Conservation (phyloP, 768 basidiomycete genomes). For the Podaxis rugospora region DNA sequence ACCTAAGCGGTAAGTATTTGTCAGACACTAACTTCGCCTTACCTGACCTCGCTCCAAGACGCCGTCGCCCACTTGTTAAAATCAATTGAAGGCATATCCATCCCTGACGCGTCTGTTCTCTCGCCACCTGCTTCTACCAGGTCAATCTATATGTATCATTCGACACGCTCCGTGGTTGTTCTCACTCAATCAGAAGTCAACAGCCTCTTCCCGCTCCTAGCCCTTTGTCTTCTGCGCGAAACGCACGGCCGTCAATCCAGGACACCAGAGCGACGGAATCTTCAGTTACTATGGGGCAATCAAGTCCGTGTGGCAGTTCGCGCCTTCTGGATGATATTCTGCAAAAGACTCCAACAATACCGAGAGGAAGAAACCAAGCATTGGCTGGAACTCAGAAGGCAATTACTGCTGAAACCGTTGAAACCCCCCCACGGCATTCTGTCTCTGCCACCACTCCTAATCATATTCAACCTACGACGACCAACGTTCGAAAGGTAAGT, state of each 20-base stretch:
- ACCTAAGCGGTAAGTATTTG: conserved; percentile 24
- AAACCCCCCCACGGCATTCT: not conserved
- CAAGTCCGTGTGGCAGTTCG: not conserved
- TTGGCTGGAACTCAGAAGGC: not conserved
- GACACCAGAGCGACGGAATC: not conserved
- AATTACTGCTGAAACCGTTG: not conserved
- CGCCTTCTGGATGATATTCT: not conserved
- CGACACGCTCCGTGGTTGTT: not conserved
- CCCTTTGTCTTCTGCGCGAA: not conserved
- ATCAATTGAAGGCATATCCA: conserved; percentile 4
- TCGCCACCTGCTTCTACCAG: not conserved
- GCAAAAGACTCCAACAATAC: not conserved
- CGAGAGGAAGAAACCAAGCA: not conserved
- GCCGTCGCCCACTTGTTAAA: conserved; percentile 7
- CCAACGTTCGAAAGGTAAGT: not conserved
- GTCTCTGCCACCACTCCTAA: not conserved
- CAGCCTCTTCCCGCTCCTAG: not conserved
- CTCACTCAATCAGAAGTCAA: conserved; percentile 1
- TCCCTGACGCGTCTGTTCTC: not conserved
- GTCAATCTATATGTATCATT: not conserved
- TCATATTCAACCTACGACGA: not conserved
- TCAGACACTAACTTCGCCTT: not conserved
- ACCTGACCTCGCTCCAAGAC: not conserved
- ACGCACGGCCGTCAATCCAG: no score
- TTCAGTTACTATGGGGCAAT: not conserved